A percentile compares a stretch with the other conserved stretches of the same genome.
Evolutionary conservation across 805 yeast genomes (phyloP).

Genomic region (Sugiyamaella smithiae): DNA sequence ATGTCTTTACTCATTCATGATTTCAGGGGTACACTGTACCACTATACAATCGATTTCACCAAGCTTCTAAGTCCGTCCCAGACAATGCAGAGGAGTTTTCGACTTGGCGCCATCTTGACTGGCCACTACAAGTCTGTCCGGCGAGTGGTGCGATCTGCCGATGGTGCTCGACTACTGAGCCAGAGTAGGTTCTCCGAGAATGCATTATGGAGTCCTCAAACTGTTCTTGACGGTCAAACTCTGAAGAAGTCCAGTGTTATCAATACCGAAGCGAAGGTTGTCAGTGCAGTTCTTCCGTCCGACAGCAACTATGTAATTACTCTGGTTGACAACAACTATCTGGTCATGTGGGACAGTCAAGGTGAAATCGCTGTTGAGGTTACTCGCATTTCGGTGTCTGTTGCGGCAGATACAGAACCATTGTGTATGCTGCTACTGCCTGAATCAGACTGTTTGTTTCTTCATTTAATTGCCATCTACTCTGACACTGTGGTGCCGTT

Average conservation of each 20-base stretch:
- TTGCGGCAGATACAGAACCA: slow-evolving; percentile 17
- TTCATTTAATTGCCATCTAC: slow-evolving; percentile 24
- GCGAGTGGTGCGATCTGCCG: slow-evolving; percentile 60
- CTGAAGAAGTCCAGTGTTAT: slow-evolving; percentile 41
- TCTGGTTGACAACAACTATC: slow-evolving; percentile 37
- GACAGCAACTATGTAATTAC: slow-evolving; percentile 48
- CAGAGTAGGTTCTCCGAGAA: slow-evolving; percentile 61
- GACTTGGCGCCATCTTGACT: slow-evolving; percentile 46
- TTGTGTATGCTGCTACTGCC: slow-evolving; percentile 39
- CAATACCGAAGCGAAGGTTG: slow-evolving; percentile 42
- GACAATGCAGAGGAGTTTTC: not conserved
- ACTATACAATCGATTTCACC: slow-evolving; percentile 31
- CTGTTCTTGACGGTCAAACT: slow-evolving; percentile 35
- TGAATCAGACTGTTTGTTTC: slow-evolving; percentile 26
- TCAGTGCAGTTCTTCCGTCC: slow-evolving; percentile 48
- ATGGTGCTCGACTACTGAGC: slow-evolving; percentile 60
- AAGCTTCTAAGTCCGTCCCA: slow-evolving; percentile 20
- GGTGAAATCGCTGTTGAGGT: slow-evolving; percentile 12
- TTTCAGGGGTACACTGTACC: slow-evolving; percentile 31
- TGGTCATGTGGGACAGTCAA: slow-evolving; percentile 64
- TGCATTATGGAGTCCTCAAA: slow-evolving; percentile 55
- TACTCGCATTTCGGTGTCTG: not conserved
- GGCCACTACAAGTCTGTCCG: slow-evolving; percentile 85
- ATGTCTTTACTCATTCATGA: slow-evolving; percentile 31
- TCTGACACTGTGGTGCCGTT: slow-evolving; percentile 21